phyloP scores from a whole-genome alignment of 2,329 filamentous ascomycete species.

The Scedosporium aurantiacum region DNA sequence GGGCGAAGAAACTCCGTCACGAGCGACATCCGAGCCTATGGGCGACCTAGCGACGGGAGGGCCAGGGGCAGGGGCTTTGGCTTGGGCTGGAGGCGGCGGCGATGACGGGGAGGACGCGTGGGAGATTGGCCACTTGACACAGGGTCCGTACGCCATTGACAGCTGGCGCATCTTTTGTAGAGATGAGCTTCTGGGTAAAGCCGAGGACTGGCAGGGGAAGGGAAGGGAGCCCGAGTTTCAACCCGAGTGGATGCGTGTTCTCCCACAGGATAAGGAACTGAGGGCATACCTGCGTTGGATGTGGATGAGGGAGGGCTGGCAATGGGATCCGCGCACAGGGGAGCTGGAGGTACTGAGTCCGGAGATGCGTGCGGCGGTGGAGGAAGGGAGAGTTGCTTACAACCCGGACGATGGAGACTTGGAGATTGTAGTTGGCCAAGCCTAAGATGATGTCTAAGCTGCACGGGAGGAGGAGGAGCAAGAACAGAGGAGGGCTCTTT shows the following conservation, averaged over 20 bases:
- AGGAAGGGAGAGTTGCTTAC: conserved; percentile 45
- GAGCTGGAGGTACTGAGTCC: conserved; percentile 41
- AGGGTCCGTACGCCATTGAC: conserved; percentile 74
- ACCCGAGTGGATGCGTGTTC: conserved; percentile 83
- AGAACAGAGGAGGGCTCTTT: not conserved
- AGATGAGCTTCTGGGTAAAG: conserved; percentile 58
- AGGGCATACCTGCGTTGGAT: conserved; percentile 79
- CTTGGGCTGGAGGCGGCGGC: not conserved
- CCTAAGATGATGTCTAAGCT: not conserved
- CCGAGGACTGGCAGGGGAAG: conserved; percentile 54
- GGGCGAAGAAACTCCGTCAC: not conserved
- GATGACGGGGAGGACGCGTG: conserved; percentile 41
- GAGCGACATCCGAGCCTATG: not conserved
- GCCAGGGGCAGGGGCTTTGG: not conserved
- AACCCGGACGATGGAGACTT: conserved; percentile 35
- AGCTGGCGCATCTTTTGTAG: conserved; percentile 92
- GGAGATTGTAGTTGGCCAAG: conserved; percentile 20
- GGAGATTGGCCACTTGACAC: conserved; percentile 79
- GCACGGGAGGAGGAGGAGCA: not conserved
- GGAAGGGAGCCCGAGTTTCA: conserved; percentile 46
- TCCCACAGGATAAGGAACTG: conserved; percentile 80
- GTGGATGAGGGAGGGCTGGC: conserved; percentile 79
- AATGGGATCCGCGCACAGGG: conserved; percentile 67
- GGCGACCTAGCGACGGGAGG: not conserved
- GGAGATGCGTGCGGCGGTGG: conserved; percentile 44